Percentiles rank a stretch among this genome's conserved stretches.
Conservation (phyloP, 1,139 yeast genomes). For the Candida labiduridarum region DNA sequence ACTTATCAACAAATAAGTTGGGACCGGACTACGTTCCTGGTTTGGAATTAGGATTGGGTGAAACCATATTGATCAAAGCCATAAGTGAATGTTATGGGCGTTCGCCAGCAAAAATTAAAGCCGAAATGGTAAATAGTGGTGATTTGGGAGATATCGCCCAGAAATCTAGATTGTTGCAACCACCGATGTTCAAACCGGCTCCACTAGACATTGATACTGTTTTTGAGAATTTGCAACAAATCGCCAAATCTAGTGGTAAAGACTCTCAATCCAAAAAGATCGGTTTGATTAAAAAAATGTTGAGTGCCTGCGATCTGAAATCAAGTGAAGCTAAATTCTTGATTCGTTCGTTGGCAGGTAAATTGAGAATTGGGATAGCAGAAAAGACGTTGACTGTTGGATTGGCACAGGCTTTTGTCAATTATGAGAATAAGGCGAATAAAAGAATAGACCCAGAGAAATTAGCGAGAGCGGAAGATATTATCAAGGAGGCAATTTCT, state of each 20-base stretch:
- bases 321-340: slow-evolving; percentile 80
- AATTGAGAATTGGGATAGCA: slow-evolving; percentile 89
- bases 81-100: slow-evolving; percentile 91
- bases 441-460: slow-evolving; percentile 39
- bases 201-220: slow-evolving; percentile 75
- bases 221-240: slow-evolving; percentile 70
- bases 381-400: slow-evolving; percentile 88
- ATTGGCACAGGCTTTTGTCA: slow-evolving; percentile 78
- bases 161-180: slow-evolving; percentile 79
- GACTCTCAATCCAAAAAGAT: slow-evolving; percentile 82
- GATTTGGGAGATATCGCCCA: slow-evolving; percentile 92
- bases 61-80: slow-evolving; percentile 82
- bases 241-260: slow-evolving; percentile 81
- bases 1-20: slow-evolving; percentile 80
- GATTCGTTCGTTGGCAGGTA: slow-evolving; percentile 89
- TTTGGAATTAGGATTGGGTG: slow-evolving; percentile 90
- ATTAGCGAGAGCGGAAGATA: slow-evolving; percentile 67
- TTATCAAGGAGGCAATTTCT: slow-evolving; percentile 81
- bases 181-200: slow-evolving; percentile 91
- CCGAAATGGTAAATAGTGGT: slow-evolving; percentile 77
- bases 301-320: slow-evolving; percentile 82
- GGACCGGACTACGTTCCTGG: slow-evolving; percentile 96
- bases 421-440: slow-evolving; percentile 45
- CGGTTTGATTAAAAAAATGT: slow-evolving; percentile 74
- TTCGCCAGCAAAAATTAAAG: slow-evolving; percentile 65